Evolutionary conservation across 2,329 filamentous ascomycete genomes (phyloP).

Genomic region (Dactylellina parvicollis): DNA sequence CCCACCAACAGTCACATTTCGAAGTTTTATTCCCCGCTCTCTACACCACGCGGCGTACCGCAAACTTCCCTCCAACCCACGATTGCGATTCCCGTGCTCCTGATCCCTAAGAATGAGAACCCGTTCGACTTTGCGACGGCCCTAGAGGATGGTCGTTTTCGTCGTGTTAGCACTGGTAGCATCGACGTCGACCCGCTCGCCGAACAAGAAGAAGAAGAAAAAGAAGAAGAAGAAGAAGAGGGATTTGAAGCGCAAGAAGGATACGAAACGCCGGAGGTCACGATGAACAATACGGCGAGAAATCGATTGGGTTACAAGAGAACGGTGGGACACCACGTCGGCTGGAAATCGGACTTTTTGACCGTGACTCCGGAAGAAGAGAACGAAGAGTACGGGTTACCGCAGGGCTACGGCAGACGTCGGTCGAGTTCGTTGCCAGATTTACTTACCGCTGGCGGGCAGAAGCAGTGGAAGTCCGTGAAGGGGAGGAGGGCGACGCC

Average conservation of each 20-base stretch:
- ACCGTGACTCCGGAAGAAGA: slow-evolving; percentile 12
- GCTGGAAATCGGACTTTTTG: slow-evolving; percentile 41
- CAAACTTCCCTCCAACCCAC: slow-evolving; percentile 26
- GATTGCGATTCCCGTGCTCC: slow-evolving; percentile 28
- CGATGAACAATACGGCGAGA: slow-evolving; percentile 5
- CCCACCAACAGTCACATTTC: not conserved
- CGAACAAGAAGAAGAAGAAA: slow-evolving; percentile 9
- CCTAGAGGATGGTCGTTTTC: slow-evolving; percentile 32
- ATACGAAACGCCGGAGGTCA: not conserved
- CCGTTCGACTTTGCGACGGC: slow-evolving; percentile 42
- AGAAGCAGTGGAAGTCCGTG: slow-evolving; percentile 25
- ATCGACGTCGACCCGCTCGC: slow-evolving; percentile 34
- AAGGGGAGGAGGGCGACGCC: slow-evolving; percentile 46
- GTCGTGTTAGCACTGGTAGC: slow-evolving; percentile 34
- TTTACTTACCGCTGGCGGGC: slow-evolving; percentile 26
- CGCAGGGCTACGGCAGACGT: slow-evolving; percentile 23
- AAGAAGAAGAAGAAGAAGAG: too few species aligned
- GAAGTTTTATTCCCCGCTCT: slow-evolving; percentile 24
- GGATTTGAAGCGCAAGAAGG: too few species aligned
- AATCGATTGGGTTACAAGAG: slow-evolving; percentile 5
- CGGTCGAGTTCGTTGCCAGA: slow-evolving; percentile 48
- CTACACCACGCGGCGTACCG: slow-evolving; percentile 3
- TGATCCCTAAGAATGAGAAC: slow-evolving; percentile 31
- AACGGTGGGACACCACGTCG: slow-evolving; percentile 17
- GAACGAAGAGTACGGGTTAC: not conserved